Base-by-base conservation (phyloP, 2,329 filamentous ascomycete species). In the Colletotrichum coccodes region DNA sequence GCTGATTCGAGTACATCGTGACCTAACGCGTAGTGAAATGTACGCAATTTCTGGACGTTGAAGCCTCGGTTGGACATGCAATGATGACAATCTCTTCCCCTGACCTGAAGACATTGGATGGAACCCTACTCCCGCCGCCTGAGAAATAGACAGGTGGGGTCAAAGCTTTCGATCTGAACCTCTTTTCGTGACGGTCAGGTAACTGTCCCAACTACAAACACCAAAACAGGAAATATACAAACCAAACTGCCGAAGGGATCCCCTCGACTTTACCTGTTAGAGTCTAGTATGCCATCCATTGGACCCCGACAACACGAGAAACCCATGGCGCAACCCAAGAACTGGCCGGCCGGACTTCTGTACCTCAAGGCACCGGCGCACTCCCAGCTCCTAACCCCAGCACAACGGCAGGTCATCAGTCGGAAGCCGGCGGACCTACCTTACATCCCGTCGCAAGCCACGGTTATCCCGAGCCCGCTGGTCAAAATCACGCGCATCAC, bases 401-500 rank as follows among this genome's bases (percentile, higher is more conserved):
- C 74, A 1, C 86, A 89, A 60, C 75, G 81, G 14, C 70, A 76
- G 23, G 72, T 77, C 30, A 77, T 87, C 42, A 34, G 80, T 78
- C 61, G 79, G 36, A 71, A 66, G 18, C 54, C 30, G 8, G 16
- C 62, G 3, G 73, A 77, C 26, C 64, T 73, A 26, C 64, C 72
- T 7, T 75, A 75, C 44, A 76, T 85, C 18, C 78, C 82, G 1
- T 62, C 75, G 14, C 71, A 77, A 60, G 76, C 78, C 7, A 76
- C 82, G 1, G 76, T 78, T 47, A 82, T 84, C 0, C 86, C 88
- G 11, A 84, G 80, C 62, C 67, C 81, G n/a, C 74, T 82, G 9
- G 87, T 89, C 60, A 84, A 78, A 70, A 91, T 92, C 72, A 82
- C 82, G 12, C 78, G 80, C 38, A 91, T 92, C 70, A 74, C 73